Evolutionary conservation across 768 basidiomycete species (phyloP).

Genomic region (Termitomyces sp.): DNA sequence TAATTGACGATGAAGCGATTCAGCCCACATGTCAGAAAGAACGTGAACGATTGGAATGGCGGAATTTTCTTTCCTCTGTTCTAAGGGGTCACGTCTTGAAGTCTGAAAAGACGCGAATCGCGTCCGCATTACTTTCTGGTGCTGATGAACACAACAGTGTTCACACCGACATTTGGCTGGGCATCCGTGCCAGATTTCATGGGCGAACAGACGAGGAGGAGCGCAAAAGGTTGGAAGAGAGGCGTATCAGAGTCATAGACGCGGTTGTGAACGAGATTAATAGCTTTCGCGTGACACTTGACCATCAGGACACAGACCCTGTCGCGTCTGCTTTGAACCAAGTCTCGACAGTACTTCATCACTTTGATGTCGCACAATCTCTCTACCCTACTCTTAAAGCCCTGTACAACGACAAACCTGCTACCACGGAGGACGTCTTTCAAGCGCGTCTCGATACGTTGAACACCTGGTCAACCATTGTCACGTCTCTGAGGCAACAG

Average conservation of each 20-base stretch:
- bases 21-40: conserved; percentile 69
- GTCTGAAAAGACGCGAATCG: conserved; percentile 91
- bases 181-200: conserved; percentile 81
- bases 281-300: conserved; percentile 55
- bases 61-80: conserved; percentile 90
- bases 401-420: conserved; percentile 71
- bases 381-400: conserved; percentile 83
- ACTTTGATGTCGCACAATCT: conserved; percentile 77
- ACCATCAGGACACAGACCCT: conserved; percentile 26
- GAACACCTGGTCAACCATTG: conserved; percentile 88
- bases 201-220: conserved; percentile 81
- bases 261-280: conserved; percentile 79
- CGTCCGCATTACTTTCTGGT: conserved; percentile 65
- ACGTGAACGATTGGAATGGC: conserved; percentile 89
- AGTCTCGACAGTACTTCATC: conserved; percentile 61
- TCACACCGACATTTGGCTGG: conserved; percentile 79
- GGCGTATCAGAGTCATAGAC: conserved; percentile 76
- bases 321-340: conserved; percentile 49
- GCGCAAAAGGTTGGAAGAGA: conserved; percentile 73
- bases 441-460: conserved; percentile 84
- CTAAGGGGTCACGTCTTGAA: conserved; percentile 91
- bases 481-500: conserved; percentile 78
- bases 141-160: conserved; percentile 64
- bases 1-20: conserved; percentile 56
- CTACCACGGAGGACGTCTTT: conserved; percentile 60